These are phyloP conservation scores for Metschnikowia koreensis DNA, from an alignment of 805 yeast genomes.

Conservation along the genomic window DNA sequence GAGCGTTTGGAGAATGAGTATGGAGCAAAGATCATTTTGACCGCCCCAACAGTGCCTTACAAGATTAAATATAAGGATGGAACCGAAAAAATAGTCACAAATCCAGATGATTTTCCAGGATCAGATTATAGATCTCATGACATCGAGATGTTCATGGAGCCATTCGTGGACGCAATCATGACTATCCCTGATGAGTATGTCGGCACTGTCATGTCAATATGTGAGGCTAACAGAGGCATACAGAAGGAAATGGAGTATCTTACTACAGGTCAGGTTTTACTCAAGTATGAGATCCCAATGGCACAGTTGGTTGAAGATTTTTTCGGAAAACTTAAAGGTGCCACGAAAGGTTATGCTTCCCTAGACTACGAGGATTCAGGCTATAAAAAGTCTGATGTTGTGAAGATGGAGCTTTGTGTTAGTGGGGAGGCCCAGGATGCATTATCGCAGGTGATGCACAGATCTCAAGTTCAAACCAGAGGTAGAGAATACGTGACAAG, in stretches of 20 bases:
- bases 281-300: conserved; percentile 80
- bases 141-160: conserved; percentile 65
- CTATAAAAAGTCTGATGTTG: conserved; percentile 73
- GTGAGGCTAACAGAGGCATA: conserved; percentile 79
- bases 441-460: conserved; percentile 84
- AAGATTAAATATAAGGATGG: conserved; percentile 70
- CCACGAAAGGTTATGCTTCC: conserved; percentile 90
- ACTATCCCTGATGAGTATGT: conserved; percentile 87
- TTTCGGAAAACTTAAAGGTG: conserved; percentile 88
- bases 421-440: conserved; percentile 92
- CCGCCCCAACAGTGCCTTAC: conserved; percentile 96
- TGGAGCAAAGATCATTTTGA: conserved; percentile 86
- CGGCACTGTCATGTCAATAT: conserved; percentile 81
- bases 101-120: conserved; percentile 92
- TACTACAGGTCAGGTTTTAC: conserved; percentile 74
- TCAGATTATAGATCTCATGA: conserved; percentile 42
- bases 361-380: conserved; percentile 95
- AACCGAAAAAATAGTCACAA: conserved; percentile 62
- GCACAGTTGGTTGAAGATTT: conserved; percentile 93
- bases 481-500: conserved; percentile 83
- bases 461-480: conserved; percentile 64
- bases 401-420: conserved; percentile 83
- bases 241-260: conserved; percentile 78
- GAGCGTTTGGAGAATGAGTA: conserved; percentile 91
- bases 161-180: conserved; percentile 86